Evolutionary conservation across 1,284 basidiomycete species (phyloP), one percentile per base, ranked within the genome.

Genomic region (Tetrapyrgos nigripes): DNA sequence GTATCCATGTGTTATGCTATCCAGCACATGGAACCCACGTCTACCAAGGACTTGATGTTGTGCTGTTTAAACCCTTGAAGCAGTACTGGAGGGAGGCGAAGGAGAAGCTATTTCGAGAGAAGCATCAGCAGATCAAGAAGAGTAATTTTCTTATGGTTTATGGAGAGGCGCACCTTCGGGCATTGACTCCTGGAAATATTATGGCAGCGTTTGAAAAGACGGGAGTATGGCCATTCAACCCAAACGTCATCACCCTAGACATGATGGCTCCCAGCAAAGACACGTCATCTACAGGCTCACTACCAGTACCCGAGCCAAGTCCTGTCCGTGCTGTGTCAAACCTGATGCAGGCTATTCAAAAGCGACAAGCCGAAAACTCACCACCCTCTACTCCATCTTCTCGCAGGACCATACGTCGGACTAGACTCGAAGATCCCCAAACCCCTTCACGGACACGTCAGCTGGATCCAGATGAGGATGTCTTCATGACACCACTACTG

Each of bases 1-100:
- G 61, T 2, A 75, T 74, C 27, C 58, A 62, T 17, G 50, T 72
- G 9, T 60, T 76, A 0, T 73, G 71, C 46, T 66, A 67, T 29
- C 67, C 68, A 3, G 60, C 66, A 6, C 61, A 62, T 29, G n/a
- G 19, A 14, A 23, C 46, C 21, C 53, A 53, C n/a, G n/a, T n/a
- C n/a, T n/a, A n/a, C n/a, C n/a, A n/a, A n/a, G n/a, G n/a, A n/a
- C n/a, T n/a, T n/a, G n/a, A n/a, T n/a, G n/a, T n/a, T n/a, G n/a
- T n/a, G n/a, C n/a, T n/a, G n/a, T n/a, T n/a, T n/a, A n/a, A n/a
- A n/a, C n/a, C n/a, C n/a, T n/a, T n/a, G n/a, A n/a, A n/a, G n/a
- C n/a, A n/a, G n/a, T n/a, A n/a, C n/a, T n/a, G n/a, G n/a, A n/a
- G n/a, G n/a, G n/a, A n/a, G n/a, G n/a, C n/a, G n/a, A n/a, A n/a